Conservation (phyloP, 257 asterid genomes). For the Schizonepeta tenuifolia region DNA sequence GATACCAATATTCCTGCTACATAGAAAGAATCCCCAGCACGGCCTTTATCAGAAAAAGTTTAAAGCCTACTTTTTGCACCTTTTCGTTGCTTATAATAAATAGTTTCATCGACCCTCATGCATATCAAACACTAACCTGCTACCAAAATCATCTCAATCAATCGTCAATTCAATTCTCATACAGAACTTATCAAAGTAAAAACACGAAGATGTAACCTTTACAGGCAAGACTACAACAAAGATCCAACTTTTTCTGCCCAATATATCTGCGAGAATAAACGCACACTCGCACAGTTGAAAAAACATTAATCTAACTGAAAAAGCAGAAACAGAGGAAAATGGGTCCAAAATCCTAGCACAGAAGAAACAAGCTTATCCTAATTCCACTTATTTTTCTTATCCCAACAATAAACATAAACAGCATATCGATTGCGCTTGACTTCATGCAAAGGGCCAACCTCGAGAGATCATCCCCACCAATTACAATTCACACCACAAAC, state of each 20-base stretch:
- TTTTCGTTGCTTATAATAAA: background rate
- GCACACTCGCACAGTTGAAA: background rate
- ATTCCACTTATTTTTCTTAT: constrained; percentile 22
- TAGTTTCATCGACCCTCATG: background rate
- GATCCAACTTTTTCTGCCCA: too few relatives aligned
- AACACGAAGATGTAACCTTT: too few relatives aligned
- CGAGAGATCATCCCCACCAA: constrained; percentile 11
- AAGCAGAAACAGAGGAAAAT: background rate
- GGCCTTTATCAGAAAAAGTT: background rate
- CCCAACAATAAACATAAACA: background rate
- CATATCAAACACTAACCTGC: constrained; percentile 1
- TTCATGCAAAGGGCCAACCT: background rate
- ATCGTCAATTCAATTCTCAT: background rate
- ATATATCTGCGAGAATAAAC: too few relatives aligned
- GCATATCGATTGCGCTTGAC: background rate
- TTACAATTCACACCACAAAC: background rate
- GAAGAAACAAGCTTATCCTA: background rate
- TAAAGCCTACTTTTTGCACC: background rate
- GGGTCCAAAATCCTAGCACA: background rate
- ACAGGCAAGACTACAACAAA: too few relatives aligned
- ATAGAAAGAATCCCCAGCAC: background rate
- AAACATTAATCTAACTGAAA: constrained; percentile 24
- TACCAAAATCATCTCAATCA: constrained; percentile 17
- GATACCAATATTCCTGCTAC: background rate
- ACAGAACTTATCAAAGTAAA: constrained; percentile 1